Percentiles rank a stretch among this genome's conserved stretches.
Evolutionary conservation across 225 moss, liverwort and hornwort genomes (phyloP).

Genomic region (Lunularia cruciata): DNA sequence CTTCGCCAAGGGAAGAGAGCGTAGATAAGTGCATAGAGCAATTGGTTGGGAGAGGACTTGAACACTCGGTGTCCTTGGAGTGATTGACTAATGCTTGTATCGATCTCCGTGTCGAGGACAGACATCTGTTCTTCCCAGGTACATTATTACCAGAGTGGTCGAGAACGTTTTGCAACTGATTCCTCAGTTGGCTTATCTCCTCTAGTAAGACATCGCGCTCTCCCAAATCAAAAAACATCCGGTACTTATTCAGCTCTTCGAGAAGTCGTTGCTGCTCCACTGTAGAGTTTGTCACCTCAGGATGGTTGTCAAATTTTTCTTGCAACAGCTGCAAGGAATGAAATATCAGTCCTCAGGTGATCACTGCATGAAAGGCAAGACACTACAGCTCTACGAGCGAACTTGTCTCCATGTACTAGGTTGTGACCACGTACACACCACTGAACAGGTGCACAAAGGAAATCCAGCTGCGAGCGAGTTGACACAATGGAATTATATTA

Average conservation of each 20-base stretch:
- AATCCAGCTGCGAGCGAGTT: no score
- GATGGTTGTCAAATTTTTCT: conserved; percentile 78
- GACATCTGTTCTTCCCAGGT: conserved; percentile 47
- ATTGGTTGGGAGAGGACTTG: conserved; percentile 9
- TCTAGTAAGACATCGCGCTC: conserved; percentile 62
- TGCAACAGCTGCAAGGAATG: conserved; percentile 58
- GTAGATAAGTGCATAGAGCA: conserved; percentile 26
- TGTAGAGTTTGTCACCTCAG: conserved; percentile 64
- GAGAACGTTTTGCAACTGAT: conserved; percentile 56
- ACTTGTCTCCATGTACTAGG: no score
- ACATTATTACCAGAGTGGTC: conserved; percentile 46
- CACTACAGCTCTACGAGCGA: neutral
- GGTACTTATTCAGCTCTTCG: conserved; percentile 60
- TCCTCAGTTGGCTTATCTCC: conserved; percentile 63
- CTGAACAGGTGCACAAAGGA: no score
- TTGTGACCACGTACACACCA: no score
- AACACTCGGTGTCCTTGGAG: conserved; percentile 6
- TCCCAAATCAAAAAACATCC: conserved; percentile 61
- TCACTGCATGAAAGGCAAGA: no score
- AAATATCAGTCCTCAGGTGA: neutral
- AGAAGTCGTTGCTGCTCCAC: conserved; percentile 59
- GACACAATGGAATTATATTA: no score
- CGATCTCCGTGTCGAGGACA: conserved; percentile 53
- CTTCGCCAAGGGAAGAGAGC: neutral
- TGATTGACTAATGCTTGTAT: conserved; percentile 19